Base-by-base conservation (phyloP, 352 stramenopile genomes). In the Aphanomyces euteiches region DNA sequence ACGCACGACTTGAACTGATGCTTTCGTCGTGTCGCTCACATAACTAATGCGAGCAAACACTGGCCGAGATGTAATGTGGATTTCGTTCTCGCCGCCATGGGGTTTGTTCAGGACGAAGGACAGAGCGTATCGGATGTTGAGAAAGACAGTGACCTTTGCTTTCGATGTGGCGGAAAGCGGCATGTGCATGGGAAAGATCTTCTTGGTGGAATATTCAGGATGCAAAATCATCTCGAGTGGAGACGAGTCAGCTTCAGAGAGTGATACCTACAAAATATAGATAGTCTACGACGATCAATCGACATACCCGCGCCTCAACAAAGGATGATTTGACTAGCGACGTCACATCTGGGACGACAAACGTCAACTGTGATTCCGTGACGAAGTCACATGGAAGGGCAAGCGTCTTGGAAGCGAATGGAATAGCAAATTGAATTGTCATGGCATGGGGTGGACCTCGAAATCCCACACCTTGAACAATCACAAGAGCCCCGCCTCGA, bases 41-140 rank as follows among this genome's bases (percentile, higher is more conserved):
- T 69, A 69, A 47, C 50, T 69, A 10, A 69, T 40, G 13, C 63
- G 63, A 15, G 50, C 63, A 63, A 61, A 69, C 7, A 69, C 36
- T 7, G 63, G 63, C 6, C 17, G 36, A 10, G 47, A 37, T 21
- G 63, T 45, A 10, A 58, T 19, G 50, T 58, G 50, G 8, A 12
- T 10, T 15, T 66, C 34, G 2, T 12, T 34, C 7, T 43, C 34
- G 63, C n/a, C n/a, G 7, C 13, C 43, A n/a, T 69, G 28, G 47
- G 47, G 63, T 17, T 28, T 69, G 12, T 7, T 61, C 17, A 41
- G 28, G 2, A 69, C 13, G 47, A 43, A 69, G 17, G 37, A 60
- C 21, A 58, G 41, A 17, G 19, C 39, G 37, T 69, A 69, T 6
- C 63, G 63, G 15, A 37, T n/a, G 19, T 69, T 47, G 28, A 69